These are phyloP conservation scores for Ophiostoma quercus DNA, from an alignment of 2,329 filamentous ascomycete genomes.

Conservation along the genomic window DNA sequence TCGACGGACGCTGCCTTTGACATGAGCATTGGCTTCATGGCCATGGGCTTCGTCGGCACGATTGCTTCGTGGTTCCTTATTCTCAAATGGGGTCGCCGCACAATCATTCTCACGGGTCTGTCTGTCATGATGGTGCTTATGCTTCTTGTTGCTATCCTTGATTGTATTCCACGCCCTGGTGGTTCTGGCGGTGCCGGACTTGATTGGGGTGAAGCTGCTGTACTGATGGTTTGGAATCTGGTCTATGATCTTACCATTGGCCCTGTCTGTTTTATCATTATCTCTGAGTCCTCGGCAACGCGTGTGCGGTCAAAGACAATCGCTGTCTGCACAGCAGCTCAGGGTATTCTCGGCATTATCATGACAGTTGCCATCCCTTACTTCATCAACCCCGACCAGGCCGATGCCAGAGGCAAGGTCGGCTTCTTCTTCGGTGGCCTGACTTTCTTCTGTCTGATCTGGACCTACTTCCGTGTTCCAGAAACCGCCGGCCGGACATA, in stretches of 20 bases:
- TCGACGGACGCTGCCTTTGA: conserved; percentile 45
- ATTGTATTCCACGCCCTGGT: conserved; percentile 42
- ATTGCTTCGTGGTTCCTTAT: conserved; percentile 51
- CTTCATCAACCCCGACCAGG: conserved; percentile 42
- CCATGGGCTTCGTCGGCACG: conserved; percentile 50
- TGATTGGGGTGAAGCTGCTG: conserved; percentile 45
- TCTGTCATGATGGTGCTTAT: conserved; percentile 41
- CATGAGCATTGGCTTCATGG: conserved; percentile 49
- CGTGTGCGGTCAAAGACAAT: conserved; percentile 44
- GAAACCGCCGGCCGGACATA: conserved; percentile 52
- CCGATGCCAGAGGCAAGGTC: conserved; percentile 41
- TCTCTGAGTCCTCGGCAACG: conserved; percentile 47
- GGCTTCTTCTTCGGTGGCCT: conserved; percentile 46
- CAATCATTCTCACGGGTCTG: conserved; percentile 47
- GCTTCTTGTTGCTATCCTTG: conserved; percentile 45
- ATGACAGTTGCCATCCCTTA: conserved; percentile 44
- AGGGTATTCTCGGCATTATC: conserved; percentile 39
- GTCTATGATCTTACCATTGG: conserved; percentile 50
- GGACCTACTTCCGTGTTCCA: conserved; percentile 50
- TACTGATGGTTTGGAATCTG: conserved; percentile 49
- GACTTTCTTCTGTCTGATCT: conserved; percentile 43
- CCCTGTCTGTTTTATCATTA: conserved; percentile 48
- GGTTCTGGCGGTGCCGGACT: conserved; percentile 30
- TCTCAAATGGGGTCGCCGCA: conserved; percentile 45
- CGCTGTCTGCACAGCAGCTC: conserved; percentile 41